Percentiles rank a stretch among this genome's conserved stretches.
These are phyloP conservation scores for Boletus insuetus DNA, from an alignment of 768 basidiomycete genomes.

Conservation along the genomic window DNA sequence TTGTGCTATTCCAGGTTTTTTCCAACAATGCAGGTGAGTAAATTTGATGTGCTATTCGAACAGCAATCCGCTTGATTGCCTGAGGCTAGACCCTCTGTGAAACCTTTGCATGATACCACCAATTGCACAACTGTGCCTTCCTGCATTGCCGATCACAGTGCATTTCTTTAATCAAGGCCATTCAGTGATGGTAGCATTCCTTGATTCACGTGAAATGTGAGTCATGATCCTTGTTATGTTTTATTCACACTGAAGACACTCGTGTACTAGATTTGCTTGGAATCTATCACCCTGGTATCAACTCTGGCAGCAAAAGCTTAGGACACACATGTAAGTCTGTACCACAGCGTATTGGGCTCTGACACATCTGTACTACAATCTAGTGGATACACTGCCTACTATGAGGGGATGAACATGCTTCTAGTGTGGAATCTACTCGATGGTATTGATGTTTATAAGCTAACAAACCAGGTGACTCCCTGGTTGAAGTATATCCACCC, in stretches of 20 bases:
- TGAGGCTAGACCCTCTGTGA: background rate
- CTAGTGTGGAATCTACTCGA: background rate
- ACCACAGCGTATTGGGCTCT: background rate
- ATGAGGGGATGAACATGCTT: background rate
- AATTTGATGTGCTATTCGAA: background rate
- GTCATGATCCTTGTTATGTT: background rate
- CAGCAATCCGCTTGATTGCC: background rate
- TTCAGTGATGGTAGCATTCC: background rate
- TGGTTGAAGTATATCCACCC: background rate
- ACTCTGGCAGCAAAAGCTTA: background rate
- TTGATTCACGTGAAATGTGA: background rate
- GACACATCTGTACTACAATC: background rate
- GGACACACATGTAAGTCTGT: background rate
- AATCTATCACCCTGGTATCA: background rate
- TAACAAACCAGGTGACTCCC: background rate
- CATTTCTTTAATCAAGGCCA: background rate
- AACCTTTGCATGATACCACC: background rate
- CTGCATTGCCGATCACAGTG: background rate
- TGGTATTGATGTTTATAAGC: background rate
- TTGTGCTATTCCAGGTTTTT: background rate
- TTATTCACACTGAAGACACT: background rate
- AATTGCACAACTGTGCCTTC: background rate
- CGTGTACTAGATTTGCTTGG: background rate
- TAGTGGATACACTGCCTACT: background rate
- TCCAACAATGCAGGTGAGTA: background rate